Evolutionary conservation across 2,329 filamentous ascomycete species (phyloP).

Genomic region (Hymenotorrendiella dingleyae): DNA sequence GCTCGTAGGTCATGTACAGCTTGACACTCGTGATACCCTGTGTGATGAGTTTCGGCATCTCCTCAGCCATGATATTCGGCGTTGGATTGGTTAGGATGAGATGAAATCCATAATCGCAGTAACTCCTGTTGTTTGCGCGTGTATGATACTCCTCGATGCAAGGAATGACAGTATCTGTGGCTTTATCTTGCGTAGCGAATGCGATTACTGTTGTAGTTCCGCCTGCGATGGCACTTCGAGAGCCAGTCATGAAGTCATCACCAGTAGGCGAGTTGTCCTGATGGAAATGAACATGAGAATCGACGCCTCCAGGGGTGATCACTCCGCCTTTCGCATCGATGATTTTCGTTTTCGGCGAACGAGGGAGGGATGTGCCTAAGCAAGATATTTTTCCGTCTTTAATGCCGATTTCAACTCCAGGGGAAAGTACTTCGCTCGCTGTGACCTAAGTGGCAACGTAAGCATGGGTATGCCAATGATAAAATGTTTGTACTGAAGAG

Average conservation of each 20-base stretch:
- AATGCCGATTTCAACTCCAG: constrained; percentile 41
- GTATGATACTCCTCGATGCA: constrained; percentile 43
- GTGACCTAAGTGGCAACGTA: constrained; percentile 35
- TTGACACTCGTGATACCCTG: constrained; percentile 44
- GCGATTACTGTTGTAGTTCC: constrained; percentile 53
- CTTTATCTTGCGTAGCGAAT: constrained; percentile 49
- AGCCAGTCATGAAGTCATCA: constrained; percentile 38
- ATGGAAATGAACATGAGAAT: constrained; percentile 43
- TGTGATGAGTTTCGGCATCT: constrained; percentile 36
- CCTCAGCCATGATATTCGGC: constrained; percentile 33
- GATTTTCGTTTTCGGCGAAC: constrained; percentile 30
- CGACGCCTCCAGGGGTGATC: constrained; percentile 42
- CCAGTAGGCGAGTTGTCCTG: constrained; percentile 39
- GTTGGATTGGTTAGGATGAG: constrained; percentile 43
- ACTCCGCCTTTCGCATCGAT: constrained; percentile 41
- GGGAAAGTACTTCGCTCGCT: constrained; percentile 38
- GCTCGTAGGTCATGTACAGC: constrained; percentile 48
- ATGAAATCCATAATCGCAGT: constrained; percentile 53
- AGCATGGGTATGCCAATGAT: constrained; percentile 5
- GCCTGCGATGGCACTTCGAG: constrained; percentile 49
- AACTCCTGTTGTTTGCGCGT: constrained; percentile 39
- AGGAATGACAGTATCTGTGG: constrained; percentile 38
- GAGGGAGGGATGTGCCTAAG: constrained; percentile 36
- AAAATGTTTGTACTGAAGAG: too few species aligned
- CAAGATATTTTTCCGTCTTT: constrained; percentile 39